phyloP scores from a whole-genome alignment of 352 stramenopile species.

The Phytophthora hibernalis region DNA sequence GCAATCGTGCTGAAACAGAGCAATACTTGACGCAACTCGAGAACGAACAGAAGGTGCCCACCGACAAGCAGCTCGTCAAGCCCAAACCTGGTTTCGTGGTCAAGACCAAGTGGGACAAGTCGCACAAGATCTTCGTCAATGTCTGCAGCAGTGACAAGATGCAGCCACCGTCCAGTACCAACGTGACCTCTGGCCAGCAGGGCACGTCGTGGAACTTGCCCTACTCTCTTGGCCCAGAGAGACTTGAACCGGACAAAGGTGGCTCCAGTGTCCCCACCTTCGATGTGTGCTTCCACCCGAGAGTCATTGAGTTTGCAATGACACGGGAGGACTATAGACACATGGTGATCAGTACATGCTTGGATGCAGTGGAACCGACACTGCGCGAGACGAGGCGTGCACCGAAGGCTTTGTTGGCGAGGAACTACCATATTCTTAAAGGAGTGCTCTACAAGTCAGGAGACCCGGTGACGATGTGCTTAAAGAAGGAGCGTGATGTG shows the following conservation, averaged over 20 bases:
- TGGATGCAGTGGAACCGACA: conserved; percentile 82
- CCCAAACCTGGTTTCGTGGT: conserved; percentile 91
- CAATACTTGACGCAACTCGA: conserved; percentile 91
- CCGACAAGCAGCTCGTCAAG: conserved; percentile 88
- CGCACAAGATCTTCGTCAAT: conserved; percentile 94
- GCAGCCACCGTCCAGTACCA: conserved; percentile 71
- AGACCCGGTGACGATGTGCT: conserved; percentile 78
- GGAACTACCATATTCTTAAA: conserved; percentile 85
- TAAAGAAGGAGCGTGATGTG: conserved; percentile 39
- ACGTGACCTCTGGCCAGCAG: conserved; percentile 26
- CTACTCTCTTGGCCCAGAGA: conserved; percentile 90
- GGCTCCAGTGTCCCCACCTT: conserved; percentile 78
- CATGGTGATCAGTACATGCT: conserved; percentile 88
- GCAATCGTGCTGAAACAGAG: conserved; percentile 91
- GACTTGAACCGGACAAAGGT: conserved; percentile 91
- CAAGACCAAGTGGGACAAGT: conserved; percentile 76
- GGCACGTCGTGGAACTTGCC: conserved; percentile 90
- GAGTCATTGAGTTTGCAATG: conserved; percentile 75
- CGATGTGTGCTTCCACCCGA: conserved; percentile 93
- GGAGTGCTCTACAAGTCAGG: conserved; percentile 89
- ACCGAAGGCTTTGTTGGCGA: conserved; percentile 28
- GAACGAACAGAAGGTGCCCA: conserved; percentile 86
- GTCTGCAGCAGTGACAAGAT: conserved; percentile 90
- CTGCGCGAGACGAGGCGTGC: conserved; percentile 53
- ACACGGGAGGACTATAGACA: conserved; percentile 73